phyloP scores from a whole-genome alignment of 1,139 yeast genomes.

The Pneumocystis murina region DNA sequence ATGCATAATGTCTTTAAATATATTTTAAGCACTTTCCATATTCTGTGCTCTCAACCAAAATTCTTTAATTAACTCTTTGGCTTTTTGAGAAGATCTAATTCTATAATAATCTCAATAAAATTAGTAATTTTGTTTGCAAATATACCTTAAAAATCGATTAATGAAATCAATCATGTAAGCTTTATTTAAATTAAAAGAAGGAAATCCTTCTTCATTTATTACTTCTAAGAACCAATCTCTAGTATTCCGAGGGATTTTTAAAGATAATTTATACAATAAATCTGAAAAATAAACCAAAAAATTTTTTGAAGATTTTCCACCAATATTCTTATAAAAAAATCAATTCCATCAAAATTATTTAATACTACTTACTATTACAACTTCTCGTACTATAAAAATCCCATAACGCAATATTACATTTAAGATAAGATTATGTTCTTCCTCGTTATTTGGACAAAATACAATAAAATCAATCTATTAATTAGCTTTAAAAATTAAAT shows the following conservation, averaged over 20 bases:
- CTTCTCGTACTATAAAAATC: background rate
- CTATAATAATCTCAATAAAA: background rate
- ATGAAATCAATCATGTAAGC: background rate
- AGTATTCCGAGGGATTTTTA: background rate
- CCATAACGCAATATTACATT: background rate
- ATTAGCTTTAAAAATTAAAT: background rate
- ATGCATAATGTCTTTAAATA: background rate
- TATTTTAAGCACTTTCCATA: background rate
- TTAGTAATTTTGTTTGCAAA: background rate
- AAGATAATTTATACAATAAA: background rate
- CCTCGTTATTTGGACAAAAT: background rate
- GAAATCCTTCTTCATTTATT: background rate
- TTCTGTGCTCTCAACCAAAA: background rate
- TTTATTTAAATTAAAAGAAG: background rate
- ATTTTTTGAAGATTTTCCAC: background rate
- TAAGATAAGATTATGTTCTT: background rate
- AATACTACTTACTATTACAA: background rate
- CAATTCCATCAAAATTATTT: background rate
- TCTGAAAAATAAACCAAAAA: background rate
- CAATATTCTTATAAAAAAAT: background rate
- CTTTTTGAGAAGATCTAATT: background rate
- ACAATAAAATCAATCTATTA: background rate
- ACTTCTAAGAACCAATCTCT: background rate
- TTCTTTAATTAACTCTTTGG: background rate
- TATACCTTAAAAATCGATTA: background rate